Conservation (phyloP, 768 basidiomycete genomes). For the Suillus variegatus region DNA sequence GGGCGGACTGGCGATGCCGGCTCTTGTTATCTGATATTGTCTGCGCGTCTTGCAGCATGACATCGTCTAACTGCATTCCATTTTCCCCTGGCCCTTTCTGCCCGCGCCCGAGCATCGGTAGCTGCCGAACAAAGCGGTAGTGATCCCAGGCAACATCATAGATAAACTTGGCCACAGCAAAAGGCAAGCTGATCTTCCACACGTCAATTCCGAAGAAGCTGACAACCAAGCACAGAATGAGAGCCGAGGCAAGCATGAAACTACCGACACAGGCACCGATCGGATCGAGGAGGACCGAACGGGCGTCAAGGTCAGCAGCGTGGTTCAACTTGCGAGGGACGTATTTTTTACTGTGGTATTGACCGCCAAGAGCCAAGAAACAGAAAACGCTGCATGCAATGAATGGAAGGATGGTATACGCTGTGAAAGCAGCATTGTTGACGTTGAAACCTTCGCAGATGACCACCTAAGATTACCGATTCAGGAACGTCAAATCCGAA, state of each 20-base stretch:
- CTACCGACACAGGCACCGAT: constrained; percentile 75
- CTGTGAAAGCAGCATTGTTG: constrained; percentile 77
- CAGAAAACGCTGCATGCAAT: constrained; percentile 66
- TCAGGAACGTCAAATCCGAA: not conserved
- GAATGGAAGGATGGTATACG: constrained; percentile 82
- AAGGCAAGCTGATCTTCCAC: constrained; percentile 84
- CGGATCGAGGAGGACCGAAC: constrained; percentile 70
- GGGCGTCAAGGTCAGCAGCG: constrained; percentile 45
- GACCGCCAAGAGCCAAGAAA: constrained; percentile 55
- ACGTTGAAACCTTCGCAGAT: constrained; percentile 84
- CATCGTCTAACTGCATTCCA: not conserved
- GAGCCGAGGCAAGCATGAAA: constrained; percentile 61
- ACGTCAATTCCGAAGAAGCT: constrained; percentile 78
- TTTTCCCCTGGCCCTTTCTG: not conserved
- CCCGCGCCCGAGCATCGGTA: constrained; percentile 20
- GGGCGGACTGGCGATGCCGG: not conserved
- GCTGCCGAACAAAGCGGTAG: constrained; percentile 40
- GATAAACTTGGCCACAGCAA: constrained; percentile 69
- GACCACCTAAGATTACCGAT: constrained; percentile 48
- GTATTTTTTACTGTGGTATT: constrained; percentile 57
- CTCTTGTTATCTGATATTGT: not conserved
- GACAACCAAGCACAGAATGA: constrained; percentile 74
- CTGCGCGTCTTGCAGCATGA: not conserved
- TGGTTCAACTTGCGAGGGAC: constrained; percentile 48
- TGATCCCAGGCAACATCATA: constrained; percentile 67